Evolutionary conservation across 768 basidiomycete species (phyloP).

Genomic region (Tremella yokohamensis): DNA sequence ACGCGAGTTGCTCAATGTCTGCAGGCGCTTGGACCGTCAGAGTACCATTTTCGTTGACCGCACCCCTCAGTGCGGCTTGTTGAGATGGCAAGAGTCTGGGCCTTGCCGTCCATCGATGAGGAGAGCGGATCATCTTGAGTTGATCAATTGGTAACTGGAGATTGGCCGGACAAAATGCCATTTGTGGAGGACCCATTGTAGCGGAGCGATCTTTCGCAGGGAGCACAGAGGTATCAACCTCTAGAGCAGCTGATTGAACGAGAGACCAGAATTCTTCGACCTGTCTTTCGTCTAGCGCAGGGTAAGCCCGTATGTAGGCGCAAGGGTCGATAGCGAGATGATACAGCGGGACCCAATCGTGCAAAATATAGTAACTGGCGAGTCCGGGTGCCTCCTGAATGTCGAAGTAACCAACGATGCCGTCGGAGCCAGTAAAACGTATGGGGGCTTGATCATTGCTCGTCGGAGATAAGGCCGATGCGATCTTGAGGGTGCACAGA

Average conservation of each 20-base stretch:
- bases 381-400: constrained; percentile 39
- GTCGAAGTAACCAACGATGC: constrained; percentile 53
- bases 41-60: constrained; percentile 15
- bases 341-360: constrained; percentile 59
- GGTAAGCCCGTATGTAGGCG: constrained; percentile 59
- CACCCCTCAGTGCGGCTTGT: constrained; percentile 20
- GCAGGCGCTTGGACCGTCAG: constrained; percentile 14
- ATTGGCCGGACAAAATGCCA: background rate
- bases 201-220: too few species aligned
- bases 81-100: constrained; percentile 21
- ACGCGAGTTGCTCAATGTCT: constrained; percentile 28
- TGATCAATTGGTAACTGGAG: constrained; percentile 1
- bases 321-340: constrained; percentile 60
- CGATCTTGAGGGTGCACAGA: constrained; percentile 60
- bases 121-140: constrained; percentile 8
- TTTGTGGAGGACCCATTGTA: background rate
- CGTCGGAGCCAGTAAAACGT: constrained; percentile 50
- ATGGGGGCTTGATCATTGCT: constrained; percentile 51
- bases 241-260: constrained; percentile 19
- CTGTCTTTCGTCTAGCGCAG: constrained; percentile 51
- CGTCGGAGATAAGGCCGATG: constrained; percentile 60
- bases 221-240: constrained; percentile 2
- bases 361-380: constrained; percentile 66
- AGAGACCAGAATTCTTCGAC: constrained; percentile 22
- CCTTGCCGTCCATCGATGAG: constrained; percentile 19